phyloP scores from a whole-genome alignment of 805 yeast species.

The Yarrowia sp. region DNA sequence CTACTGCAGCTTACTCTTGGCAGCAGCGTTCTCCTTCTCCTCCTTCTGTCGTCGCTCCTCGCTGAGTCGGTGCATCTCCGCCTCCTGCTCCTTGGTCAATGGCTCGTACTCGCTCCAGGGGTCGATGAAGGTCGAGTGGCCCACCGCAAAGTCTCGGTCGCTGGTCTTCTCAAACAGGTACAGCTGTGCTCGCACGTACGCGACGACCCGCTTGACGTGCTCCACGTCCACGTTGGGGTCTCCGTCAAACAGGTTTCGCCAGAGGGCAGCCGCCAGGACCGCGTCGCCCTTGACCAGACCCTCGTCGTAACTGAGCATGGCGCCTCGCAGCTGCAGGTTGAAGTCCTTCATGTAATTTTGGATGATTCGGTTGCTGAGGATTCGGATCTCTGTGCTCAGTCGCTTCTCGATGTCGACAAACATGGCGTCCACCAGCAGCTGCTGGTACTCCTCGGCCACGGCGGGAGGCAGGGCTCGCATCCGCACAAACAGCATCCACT shows the following conservation, averaged over 20 bases:
- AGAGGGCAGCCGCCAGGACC: conserved; percentile 44
- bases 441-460: conserved; percentile 86
- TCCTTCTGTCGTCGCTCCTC: conserved; percentile 22
- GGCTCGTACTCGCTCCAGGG: conserved; percentile 77
- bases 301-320: conserved; percentile 88
- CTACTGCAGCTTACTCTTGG: conserved; percentile 22
- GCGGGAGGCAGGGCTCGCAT: conserved; percentile 96
- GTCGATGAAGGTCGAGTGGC: conserved; percentile 78
- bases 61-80: conserved; percentile 24
- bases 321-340: conserved; percentile 85
- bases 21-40: conserved; percentile 15
- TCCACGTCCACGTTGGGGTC: conserved; percentile 75
- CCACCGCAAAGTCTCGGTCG: conserved; percentile 91
- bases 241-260: conserved; percentile 86
- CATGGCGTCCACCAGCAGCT: conserved; percentile 81
- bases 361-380: conserved; percentile 73
- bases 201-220: conserved; percentile 83
- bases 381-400: conserved; percentile 81
- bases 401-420: conserved; percentile 88
- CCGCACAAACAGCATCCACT: conserved; percentile 90
- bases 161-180: conserved; percentile 82
- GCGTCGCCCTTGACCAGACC: conserved; percentile 67
- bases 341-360: conserved; percentile 87
- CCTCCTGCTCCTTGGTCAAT: conserved; percentile 49
- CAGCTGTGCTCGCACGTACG: conserved; percentile 83